phyloP scores from a whole-genome alignment of 1,284 basidiomycete species.

The Dichomitus squalens region DNA sequence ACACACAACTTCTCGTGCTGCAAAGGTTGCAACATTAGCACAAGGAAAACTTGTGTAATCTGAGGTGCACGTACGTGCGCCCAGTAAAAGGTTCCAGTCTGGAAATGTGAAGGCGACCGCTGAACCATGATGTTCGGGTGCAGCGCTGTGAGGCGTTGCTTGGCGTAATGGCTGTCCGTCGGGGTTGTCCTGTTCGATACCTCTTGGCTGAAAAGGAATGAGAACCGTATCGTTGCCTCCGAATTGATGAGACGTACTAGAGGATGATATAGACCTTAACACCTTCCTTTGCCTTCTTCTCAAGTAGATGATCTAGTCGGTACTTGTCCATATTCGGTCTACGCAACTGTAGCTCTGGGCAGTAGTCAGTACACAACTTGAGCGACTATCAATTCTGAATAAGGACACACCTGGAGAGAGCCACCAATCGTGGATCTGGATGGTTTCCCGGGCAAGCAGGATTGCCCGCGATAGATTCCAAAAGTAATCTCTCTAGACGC shows the following conservation, averaged over 20 bases:
- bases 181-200: constrained; percentile 98
- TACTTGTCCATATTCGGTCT: constrained; percentile 86
- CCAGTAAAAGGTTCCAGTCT: constrained; percentile 98
- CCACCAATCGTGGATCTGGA: constrained; percentile 98
- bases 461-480: constrained; percentile 98
- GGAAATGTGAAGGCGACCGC: constrained; percentile 96
- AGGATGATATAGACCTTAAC: constrained; percentile 97
- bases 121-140: constrained; percentile 97
- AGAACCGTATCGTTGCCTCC: neutral
- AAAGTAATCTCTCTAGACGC: constrained; percentile 84
- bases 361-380: constrained; percentile 25
- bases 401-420: constrained; percentile 69
- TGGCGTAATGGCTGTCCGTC: constrained; percentile 91
- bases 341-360: constrained; percentile 79
- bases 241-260: constrained; percentile 58
- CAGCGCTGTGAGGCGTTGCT: constrained; percentile 82
- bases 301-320: constrained; percentile 85
- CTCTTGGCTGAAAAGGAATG: constrained; percentile 69
- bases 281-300: constrained; percentile 93
- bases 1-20: constrained; percentile 98
- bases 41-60: neutral
- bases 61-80: constrained; percentile 65
- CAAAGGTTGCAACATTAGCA: constrained; percentile 1
- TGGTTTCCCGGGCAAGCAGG: constrained; percentile 84
- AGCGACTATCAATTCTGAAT: neutral